These are phyloP conservation scores for Fusarium albidum DNA, from an alignment of 2,329 filamentous ascomycete species.

Conservation along the genomic window DNA sequence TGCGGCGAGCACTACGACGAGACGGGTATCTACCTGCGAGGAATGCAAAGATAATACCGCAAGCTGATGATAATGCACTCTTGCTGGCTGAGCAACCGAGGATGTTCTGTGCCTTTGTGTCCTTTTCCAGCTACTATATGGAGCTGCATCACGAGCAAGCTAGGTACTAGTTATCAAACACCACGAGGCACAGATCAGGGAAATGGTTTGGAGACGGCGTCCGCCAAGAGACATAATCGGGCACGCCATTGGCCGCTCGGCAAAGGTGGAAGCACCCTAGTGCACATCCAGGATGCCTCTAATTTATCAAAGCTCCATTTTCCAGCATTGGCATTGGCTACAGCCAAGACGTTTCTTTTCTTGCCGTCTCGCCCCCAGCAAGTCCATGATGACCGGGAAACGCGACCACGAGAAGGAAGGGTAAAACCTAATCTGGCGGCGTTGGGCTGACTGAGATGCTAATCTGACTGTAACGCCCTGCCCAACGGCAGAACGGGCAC, in stretches of 20 bases:
- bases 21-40: constrained; percentile 5
- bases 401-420: too few species aligned
- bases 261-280: constrained; percentile 22
- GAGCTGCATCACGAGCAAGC: constrained; percentile 13
- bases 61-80: neutral
- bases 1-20: constrained; percentile 5
- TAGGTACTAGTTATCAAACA: constrained; percentile 19
- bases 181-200: constrained; percentile 29
- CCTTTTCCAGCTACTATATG: constrained; percentile 6
- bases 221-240: constrained; percentile 26
- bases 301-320: constrained; percentile 16
- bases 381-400: too few species aligned
- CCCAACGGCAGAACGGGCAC: too few species aligned
- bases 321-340: constrained; percentile 7
- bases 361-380: neutral
- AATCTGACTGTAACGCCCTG: too few species aligned
- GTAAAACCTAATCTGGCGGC: too few species aligned
- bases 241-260: constrained; percentile 25
- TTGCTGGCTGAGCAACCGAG: constrained; percentile 8
- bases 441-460: too few species aligned
- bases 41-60: neutral
- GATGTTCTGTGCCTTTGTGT: constrained; percentile 8
- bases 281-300: constrained; percentile 20
- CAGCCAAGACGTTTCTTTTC: constrained; percentile 1
- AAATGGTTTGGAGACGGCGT: constrained; percentile 19